Percentiles rank a stretch among this genome's conserved stretches.
Conservation (phyloP, 176 grass and related monocot genomes). For the Puccinellia tenuiflora region DNA sequence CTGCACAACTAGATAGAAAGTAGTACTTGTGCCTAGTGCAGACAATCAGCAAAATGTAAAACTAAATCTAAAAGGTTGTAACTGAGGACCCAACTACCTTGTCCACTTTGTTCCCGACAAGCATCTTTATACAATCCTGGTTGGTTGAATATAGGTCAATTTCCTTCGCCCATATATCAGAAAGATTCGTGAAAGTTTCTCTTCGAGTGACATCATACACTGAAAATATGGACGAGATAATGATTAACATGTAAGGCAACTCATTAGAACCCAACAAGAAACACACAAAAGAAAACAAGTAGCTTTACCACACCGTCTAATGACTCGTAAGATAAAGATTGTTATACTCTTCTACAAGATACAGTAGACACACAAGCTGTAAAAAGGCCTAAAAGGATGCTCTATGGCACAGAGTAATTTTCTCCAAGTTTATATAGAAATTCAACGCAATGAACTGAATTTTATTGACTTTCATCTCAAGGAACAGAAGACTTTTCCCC, state of each 20-base stretch:
- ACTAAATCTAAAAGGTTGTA: neutral
- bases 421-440: neutral
- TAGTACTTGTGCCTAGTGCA: neutral
- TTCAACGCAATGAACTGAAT: neutral
- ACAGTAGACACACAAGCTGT: neutral
- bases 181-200: constrained; percentile 86
- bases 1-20: too few relatives aligned
- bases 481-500: neutral
- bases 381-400: too few relatives aligned
- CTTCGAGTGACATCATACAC: constrained; percentile 84
- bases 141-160: constrained; percentile 98
- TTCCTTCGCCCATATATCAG: constrained; percentile 96
- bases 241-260: neutral
- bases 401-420: too few relatives aligned
- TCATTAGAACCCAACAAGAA: neutral
- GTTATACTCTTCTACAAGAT: neutral
- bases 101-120: constrained; percentile 96
- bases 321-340: neutral
- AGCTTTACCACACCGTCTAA: neutral
- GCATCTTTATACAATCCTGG: constrained; percentile 96
- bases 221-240: neutral
- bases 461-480: too few relatives aligned
- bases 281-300: neutral
- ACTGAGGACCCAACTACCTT: constrained; percentile 45
- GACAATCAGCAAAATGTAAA: neutral